Conservation (phyloP, 208 protist species). For the Strigomonas culicis region DNA sequence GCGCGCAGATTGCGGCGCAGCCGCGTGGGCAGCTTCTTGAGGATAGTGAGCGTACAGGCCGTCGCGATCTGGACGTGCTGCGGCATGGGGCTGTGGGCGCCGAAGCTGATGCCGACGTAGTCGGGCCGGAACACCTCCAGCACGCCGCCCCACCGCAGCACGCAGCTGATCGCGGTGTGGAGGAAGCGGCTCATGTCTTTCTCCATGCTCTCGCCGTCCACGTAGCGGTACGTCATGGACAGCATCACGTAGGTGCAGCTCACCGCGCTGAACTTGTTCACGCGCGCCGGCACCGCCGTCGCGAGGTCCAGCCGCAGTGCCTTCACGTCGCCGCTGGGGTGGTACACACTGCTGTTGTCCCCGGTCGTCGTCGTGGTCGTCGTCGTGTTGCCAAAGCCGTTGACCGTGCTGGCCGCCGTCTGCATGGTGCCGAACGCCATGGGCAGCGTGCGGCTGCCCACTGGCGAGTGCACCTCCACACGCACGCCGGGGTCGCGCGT, state of each 20-base stretch:
- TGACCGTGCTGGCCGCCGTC: background rate
- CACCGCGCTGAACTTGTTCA: conserved; percentile 26
- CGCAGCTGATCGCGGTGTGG: conserved; percentile 28
- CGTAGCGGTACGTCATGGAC: conserved; percentile 22
- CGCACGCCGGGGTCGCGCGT: no score
- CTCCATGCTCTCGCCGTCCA: conserved; percentile 22
- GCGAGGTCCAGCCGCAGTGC: background rate
- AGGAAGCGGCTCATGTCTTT: conserved; percentile 26
- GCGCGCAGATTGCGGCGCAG: conserved; percentile 18
- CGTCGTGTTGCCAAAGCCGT: no score
- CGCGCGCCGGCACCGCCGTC: background rate
- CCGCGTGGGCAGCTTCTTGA: conserved; percentile 7
- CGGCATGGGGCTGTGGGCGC: conserved; percentile 43
- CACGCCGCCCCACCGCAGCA: conserved; percentile 49
- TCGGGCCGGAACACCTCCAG: conserved; percentile 53
- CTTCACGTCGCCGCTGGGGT: background rate
- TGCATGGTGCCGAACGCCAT: background rate
- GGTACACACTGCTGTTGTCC: background rate
- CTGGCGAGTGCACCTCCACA: background rate
- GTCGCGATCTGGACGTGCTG: conserved; percentile 53
- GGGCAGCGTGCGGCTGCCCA: background rate
- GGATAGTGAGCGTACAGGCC: conserved; percentile 43
- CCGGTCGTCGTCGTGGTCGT: background rate
- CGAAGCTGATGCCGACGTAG: conserved; percentile 41
- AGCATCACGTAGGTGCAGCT: conserved; percentile 32